Conservation (phyloP, 495 filamentous ascomycete species). For the Acidomyces sp. region DNA sequence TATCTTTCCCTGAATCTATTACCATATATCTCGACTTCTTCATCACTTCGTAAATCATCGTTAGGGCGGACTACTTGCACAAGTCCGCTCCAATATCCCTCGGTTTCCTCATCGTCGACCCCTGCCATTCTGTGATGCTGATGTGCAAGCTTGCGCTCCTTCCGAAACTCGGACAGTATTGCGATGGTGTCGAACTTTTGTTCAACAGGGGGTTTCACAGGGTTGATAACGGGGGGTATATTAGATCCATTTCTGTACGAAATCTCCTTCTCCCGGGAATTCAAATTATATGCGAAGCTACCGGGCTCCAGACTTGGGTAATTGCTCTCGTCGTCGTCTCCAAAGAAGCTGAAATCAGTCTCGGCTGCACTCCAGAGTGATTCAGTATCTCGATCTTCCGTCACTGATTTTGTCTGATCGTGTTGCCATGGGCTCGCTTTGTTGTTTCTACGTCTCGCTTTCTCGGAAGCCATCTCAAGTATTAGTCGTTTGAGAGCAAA, state of each 20-base stretch:
- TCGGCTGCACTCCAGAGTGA: slow-evolving; percentile 46
- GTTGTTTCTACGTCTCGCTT: slow-evolving; percentile 10
- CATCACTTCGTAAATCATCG: slow-evolving; percentile 5
- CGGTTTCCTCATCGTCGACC: slow-evolving; percentile 3
- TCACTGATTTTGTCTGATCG: slow-evolving; percentile 38
- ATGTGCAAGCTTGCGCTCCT: slow-evolving; percentile 13
- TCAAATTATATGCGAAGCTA: background rate
- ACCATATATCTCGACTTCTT: slow-evolving; percentile 18
- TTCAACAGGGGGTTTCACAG: background rate
- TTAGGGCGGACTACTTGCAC: slow-evolving; percentile 15
- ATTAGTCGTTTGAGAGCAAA: slow-evolving; percentile 45
- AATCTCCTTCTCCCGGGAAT: slow-evolving; percentile 9
- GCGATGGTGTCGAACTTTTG: slow-evolving; percentile 14
- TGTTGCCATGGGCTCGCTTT: slow-evolving; percentile 24
- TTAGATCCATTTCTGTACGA: background rate
- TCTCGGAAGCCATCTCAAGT: slow-evolving; percentile 42
- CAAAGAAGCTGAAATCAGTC: slow-evolving; percentile 54
- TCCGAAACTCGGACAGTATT: slow-evolving; percentile 13
- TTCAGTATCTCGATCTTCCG: slow-evolving; percentile 49
- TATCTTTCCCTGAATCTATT: slow-evolving; percentile 8
- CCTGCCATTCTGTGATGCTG: slow-evolving; percentile 10
- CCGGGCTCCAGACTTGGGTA: slow-evolving; percentile 28
- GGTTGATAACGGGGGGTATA: background rate
- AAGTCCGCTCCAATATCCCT: slow-evolving; percentile 18
- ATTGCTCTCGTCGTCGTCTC: slow-evolving; percentile 43